Evolutionary conservation across 75 land plant genomes (phyloP).

Genomic region (Selaginella tamariscina): DNA sequence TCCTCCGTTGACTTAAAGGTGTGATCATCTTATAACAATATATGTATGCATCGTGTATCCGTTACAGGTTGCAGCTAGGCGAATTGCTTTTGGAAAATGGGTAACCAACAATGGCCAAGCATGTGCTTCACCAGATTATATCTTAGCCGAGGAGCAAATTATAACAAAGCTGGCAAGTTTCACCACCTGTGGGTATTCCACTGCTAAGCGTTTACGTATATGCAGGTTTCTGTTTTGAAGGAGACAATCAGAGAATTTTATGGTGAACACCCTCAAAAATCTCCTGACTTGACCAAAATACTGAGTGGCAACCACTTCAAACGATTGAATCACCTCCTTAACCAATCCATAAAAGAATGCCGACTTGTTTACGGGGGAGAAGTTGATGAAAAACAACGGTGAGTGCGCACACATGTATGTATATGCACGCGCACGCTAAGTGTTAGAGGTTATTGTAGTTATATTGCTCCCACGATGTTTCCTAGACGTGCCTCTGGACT

Average conservation of each 20-base stretch:
- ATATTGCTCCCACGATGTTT: slow-evolving; percentile 6
- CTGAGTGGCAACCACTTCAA: neutral
- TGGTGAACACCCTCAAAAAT: neutral
- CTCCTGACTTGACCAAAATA: neutral
- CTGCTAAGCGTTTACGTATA: neutral
- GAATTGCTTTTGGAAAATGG: slow-evolving; percentile 80
- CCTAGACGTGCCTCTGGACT: neutral
- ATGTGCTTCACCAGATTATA: slow-evolving; percentile 77
- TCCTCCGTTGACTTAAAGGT: neutral
- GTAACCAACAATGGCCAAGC: slow-evolving; percentile 86
- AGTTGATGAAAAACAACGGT: neutral
- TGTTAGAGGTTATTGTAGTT: neutral
- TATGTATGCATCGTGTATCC: too few relatives aligned
- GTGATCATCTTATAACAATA: too few relatives aligned
- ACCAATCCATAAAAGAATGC: neutral
- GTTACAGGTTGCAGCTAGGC: slow-evolving; percentile 54
- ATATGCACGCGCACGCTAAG: neutral
- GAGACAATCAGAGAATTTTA: neutral
- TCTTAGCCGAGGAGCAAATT: slow-evolving; percentile 41
- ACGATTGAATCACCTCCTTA: neutral
- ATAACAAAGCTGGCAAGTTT: too few relatives aligned
- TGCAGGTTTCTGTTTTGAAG: neutral
- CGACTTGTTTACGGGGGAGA: neutral
- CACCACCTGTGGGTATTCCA: too few relatives aligned
- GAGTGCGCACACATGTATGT: neutral